A percentile compares a stretch with the other conserved stretches of the same genome.
Conservation (phyloP, 208 protist species). For the Wallacemonas sp. region DNA sequence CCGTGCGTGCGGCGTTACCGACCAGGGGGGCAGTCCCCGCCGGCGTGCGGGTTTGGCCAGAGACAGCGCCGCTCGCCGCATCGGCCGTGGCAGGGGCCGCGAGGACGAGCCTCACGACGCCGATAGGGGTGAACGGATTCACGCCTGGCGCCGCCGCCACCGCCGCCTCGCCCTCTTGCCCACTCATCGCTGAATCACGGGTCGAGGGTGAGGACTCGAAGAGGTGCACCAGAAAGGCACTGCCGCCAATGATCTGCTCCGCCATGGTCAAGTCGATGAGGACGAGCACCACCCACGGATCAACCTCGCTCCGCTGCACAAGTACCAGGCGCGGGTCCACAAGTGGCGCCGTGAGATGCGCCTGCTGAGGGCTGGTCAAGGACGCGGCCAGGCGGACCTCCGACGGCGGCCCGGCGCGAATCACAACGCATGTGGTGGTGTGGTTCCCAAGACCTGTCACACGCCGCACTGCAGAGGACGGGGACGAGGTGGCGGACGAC, state of each 20-base stretch:
- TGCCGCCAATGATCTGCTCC: conserved; percentile 10
- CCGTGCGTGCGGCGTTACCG: conserved; percentile 9
- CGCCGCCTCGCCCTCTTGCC: neutral
- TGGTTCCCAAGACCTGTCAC: conserved; percentile 9
- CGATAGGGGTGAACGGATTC: neutral
- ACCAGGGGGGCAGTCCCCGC: neutral
- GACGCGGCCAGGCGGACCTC: conserved; percentile 23
- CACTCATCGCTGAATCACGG: too few species aligned
- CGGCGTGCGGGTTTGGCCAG: too few species aligned
- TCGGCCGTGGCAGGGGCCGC: conserved; percentile 12
- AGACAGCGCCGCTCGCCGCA: too few species aligned
- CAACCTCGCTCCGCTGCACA: conserved; percentile 53
- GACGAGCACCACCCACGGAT: conserved; percentile 62
- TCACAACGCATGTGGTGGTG: conserved; percentile 27
- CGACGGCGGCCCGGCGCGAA: conserved; percentile 12
- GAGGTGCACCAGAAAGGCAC: conserved; percentile 45
- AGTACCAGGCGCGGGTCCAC: conserved; percentile 54
- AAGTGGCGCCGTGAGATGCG: conserved; percentile 25
- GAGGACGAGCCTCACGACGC: conserved; percentile 1
- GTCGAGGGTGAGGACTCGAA: conserved; percentile 31
- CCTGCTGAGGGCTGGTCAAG: conserved; percentile 2
- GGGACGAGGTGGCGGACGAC: neutral
- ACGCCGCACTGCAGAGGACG: neutral
- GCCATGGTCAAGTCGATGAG: conserved; percentile 51
- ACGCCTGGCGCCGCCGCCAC: neutral